Base-by-base conservation (phyloP, 306 rosid genomes). In the Medicago lupulina region DNA sequence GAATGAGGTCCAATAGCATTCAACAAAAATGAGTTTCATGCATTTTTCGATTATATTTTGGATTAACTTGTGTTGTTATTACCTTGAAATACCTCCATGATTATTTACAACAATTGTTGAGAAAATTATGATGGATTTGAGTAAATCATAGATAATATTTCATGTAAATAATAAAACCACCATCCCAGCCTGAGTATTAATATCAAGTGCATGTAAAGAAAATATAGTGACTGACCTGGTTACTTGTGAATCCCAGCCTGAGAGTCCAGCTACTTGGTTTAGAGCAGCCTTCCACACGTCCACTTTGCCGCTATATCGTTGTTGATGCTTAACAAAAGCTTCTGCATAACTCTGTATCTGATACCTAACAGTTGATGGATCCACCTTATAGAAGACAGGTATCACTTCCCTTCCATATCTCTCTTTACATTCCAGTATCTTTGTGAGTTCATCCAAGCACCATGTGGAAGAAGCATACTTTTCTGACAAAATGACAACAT, bases 351-450 rank as follows among this genome's bases (percentile, higher is more conserved):
- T 55, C 3, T 55, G 0, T 55, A 3, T 55, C 61, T 55, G 61
- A 55, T 55, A 34, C 13, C 61, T 55, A 55, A 55, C 61, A 55
- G 3, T 9, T 18, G 61, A 55, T 0, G 61, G 61, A 55, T 18
- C 61, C 1, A 55, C 61, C 14, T 19, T 9, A 9, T 55, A 55
- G 61, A 55, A 55, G 3, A 55, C 61, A 1, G 61, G 61, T 55
- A 55, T 55, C 31, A 55, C 34, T 18, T 55, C 61, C 61, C 61
- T 55, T 55, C 61, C 61, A 55, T 55, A 55, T 55, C 7, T 55
- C 15, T 9, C 15, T 34, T 55, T 55, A 55, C 61, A 55, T 55
- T 55, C 14, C 1, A 55, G 31, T 9, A 55, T 55, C 61, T 55
- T 19, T 55, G 34, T 55, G 14, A 55, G 34, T 55, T 55, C 61